A percentile compares a stretch with the other conserved stretches of the same genome.
These are phyloP conservation scores for Pseudogymnoascus sp. DNA, from an alignment of 2,329 filamentous ascomycete genomes.

Conservation along the genomic window DNA sequence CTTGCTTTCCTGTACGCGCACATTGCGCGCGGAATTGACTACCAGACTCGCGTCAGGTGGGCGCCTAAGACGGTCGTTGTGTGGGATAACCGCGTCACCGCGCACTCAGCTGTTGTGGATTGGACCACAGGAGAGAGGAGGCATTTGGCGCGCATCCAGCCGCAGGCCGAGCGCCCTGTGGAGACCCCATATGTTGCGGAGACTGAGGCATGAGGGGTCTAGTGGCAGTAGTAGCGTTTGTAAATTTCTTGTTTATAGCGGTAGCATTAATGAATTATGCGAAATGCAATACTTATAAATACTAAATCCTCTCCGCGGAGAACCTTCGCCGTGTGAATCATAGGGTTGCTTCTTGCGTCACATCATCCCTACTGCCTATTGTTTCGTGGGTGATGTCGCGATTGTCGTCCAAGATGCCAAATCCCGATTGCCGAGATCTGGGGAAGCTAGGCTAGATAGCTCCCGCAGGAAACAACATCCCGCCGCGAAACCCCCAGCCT, in stretches of 20 bases:
- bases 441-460: neutral
- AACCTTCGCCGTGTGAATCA: neutral
- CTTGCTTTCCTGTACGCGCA: conserved; percentile 69
- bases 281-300: conserved; percentile 6
- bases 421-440: conserved; percentile 4
- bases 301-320: neutral
- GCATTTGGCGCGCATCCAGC: conserved; percentile 72
- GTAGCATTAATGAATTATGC: conserved; percentile 8
- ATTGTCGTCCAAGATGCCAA: conserved; percentile 9
- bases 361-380: neutral
- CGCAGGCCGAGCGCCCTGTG: conserved; percentile 67
- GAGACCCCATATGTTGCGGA: conserved; percentile 49
- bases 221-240: conserved; percentile 70
- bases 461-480: neutral
- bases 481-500: neutral
- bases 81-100: conserved; percentile 76
- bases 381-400: conserved; percentile 3
- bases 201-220: conserved; percentile 26
- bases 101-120: conserved; percentile 69
- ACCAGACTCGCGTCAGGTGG: conserved; percentile 68
- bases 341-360: neutral
- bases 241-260: conserved; percentile 54
- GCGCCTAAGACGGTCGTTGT: conserved; percentile 66
- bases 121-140: conserved; percentile 69
- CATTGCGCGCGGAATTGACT: conserved; percentile 58